These are phyloP conservation scores for Diaporthe longicolla DNA, from an alignment of 2,329 filamentous ascomycete genomes.

Conservation along the genomic window DNA sequence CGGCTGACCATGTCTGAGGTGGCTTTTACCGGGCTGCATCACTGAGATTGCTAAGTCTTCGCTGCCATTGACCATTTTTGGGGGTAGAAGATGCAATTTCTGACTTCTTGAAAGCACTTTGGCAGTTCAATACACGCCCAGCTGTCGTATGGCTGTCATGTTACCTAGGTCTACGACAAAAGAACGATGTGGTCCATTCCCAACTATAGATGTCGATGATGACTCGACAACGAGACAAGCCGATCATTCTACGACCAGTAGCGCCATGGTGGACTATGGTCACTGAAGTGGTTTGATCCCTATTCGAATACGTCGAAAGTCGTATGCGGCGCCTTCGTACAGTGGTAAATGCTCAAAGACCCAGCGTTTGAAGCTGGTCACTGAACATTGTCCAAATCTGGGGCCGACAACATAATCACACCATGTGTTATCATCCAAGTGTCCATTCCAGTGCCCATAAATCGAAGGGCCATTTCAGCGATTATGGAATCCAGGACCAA, in stretches of 20 bases:
- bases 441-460: no score
- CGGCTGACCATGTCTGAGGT: background rate
- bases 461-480: no score
- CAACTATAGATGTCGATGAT: background rate
- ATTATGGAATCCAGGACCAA: no score
- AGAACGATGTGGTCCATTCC: background rate
- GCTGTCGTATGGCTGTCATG: background rate
- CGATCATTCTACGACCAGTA: background rate
- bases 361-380: background rate
- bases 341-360: no score
- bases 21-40: background rate
- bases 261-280: background rate
- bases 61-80: background rate
- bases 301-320: no score
- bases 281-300: background rate
- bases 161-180: no score
- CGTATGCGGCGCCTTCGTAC: no score
- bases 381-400: background rate
- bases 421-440: background rate
- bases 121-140: background rate
- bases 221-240: no score
- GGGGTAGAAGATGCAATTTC: background rate
- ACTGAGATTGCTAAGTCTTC: background rate
- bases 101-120: background rate
- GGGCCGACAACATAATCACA: background rate